phyloP scores from a whole-genome alignment of 2,329 filamentous ascomycete species.

The Pseudocercospora eumusae region DNA sequence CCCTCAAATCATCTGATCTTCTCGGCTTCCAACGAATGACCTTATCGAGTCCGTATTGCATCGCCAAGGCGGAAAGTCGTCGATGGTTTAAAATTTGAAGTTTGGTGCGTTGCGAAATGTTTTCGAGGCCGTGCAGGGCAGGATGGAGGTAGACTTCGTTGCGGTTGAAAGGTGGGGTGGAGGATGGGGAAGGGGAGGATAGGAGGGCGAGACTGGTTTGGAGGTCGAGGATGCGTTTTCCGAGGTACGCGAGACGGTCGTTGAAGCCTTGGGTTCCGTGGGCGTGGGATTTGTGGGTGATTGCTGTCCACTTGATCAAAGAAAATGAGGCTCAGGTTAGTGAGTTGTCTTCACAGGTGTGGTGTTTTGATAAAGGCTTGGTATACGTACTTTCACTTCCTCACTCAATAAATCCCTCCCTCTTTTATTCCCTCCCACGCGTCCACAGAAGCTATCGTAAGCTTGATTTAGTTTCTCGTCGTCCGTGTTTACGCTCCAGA shows the following conservation, averaged over 20 bases:
- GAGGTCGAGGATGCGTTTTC: conserved; percentile 64
- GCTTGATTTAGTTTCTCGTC: conserved; percentile 72
- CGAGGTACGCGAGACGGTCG: conserved; percentile 84
- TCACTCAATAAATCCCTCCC: conserved; percentile 78
- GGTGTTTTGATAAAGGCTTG: too few relatives aligned
- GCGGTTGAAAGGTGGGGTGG: conserved; percentile 18
- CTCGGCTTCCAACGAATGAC: conserved; percentile 88
- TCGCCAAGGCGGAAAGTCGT: conserved; percentile 67
- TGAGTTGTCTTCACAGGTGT: too few relatives aligned
- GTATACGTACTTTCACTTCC: conserved; percentile 70
- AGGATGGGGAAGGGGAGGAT: conserved; percentile 42
- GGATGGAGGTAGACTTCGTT: conserved; percentile 61
- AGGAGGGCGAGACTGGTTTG: conserved; percentile 66
- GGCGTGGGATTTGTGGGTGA: conserved; percentile 98
- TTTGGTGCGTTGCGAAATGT: conserved; percentile 65
- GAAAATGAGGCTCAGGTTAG: too few relatives aligned
- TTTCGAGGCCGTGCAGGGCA: conserved; percentile 70
- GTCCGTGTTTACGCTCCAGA: conserved; percentile 74
- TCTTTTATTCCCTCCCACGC: conserved; percentile 33
- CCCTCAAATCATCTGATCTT: conserved; percentile 67
- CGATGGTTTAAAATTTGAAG: conserved; percentile 63
- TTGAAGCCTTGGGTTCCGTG: conserved; percentile 93
- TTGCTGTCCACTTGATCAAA: conserved; percentile 72
- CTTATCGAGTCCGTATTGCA: conserved; percentile 67
- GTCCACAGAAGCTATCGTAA: conserved; percentile 75